Conservation (phyloP, 2,329 filamentous ascomycete species). For the Moelleriella libera region DNA sequence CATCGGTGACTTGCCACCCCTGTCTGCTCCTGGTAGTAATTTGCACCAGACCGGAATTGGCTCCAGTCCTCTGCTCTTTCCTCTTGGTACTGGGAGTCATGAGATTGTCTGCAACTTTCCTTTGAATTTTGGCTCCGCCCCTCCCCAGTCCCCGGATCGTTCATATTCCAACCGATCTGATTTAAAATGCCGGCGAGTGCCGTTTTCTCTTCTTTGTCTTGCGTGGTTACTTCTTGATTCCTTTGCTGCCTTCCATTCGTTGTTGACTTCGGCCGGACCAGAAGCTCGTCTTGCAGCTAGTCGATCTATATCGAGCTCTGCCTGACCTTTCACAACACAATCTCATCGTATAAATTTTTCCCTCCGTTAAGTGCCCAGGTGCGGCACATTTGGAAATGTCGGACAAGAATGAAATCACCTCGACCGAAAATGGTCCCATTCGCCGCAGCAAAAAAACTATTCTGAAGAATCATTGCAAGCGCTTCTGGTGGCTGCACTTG, state of each 20-base stretch:
- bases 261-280: background rate
- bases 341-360: background rate
- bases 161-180: background rate
- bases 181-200: background rate
- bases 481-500: constrained; percentile 49
- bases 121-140: background rate
- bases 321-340: too few species aligned
- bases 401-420: constrained; percentile 20
- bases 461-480: constrained; percentile 32
- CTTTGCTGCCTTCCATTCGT: background rate
- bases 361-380: background rate
- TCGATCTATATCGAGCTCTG: background rate
- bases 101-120: background rate
- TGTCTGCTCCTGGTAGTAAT: background rate
- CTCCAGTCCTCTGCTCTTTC: background rate
- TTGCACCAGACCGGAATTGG: background rate
- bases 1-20: background rate
- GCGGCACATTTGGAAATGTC: constrained; percentile 15
- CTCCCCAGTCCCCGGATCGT: background rate
- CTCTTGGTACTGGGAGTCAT: background rate
- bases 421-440: constrained; percentile 18
- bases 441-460: constrained; percentile 20
- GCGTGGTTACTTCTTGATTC: background rate
- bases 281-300: background rate
- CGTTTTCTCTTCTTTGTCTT: background rate